Base-by-base conservation (phyloP, 176 grass and related monocot species). In the Thinopyrum elongatum region DNA sequence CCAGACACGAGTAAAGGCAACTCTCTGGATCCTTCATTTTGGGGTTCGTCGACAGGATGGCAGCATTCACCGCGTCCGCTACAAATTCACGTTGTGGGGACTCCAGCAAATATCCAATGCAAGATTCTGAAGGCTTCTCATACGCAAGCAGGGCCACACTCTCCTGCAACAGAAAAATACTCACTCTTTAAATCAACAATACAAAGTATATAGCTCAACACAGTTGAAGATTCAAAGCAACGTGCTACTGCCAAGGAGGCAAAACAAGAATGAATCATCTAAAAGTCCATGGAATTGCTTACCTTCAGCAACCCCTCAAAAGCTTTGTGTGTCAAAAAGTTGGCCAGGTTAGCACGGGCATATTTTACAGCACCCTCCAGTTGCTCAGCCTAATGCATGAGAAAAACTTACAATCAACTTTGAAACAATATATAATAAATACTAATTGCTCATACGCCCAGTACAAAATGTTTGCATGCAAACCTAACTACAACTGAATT, bases 31-130 rank as follows among this genome's bases (percentile, higher is more conserved):
- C 94, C 86, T 94, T 93, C 80, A 65, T 59, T 23, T 82, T 77
- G 0, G 97, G 92, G 62, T 99, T 91, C 6, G 94, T 99, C 10
- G 92, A 90, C 51, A 99, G 82, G 46, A 99, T 82, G 30, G 84
- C 88, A 29, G 97, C 90, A 77, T 97, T 99, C 79, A 99, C 84
- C 21, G 97, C 94, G 19, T 99, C 97, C 0, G 94, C 97, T 7
- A 97, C 94, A 42, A 99, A 99, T 69, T 94, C 97, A 47, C 89
- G 84, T 80, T 97, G 94, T 12, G 92, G 80, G 29, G 85, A 66
- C 30, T 79, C 90, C 68, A 99, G 83, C n/a, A 99, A 91, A 84
- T 99, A 96, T 49, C 97, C 94, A 3, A 94, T 62, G 53, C 87
- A 88, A 34, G 97, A 97, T 86, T 94, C 87, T 28, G 70, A 75